Conservation (phyloP, 2,329 filamentous ascomycete species). For the Rhynchosporium graminicola region DNA sequence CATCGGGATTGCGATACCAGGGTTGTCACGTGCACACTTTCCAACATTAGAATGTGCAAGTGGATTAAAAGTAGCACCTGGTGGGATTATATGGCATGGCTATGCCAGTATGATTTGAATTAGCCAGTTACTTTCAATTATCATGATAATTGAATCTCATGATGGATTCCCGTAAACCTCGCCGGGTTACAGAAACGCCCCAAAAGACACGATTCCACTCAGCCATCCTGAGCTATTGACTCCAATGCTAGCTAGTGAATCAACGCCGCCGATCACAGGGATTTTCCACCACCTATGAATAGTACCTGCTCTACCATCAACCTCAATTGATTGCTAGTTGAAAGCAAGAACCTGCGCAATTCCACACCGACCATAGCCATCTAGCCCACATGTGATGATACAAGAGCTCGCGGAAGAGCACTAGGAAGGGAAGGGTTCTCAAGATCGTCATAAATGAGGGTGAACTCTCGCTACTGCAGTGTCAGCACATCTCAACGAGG, state of each 20-base stretch:
- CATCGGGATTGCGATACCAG: background rate
- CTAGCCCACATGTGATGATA: slow-evolving; percentile 19
- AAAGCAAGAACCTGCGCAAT: slow-evolving; percentile 2
- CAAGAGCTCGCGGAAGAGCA: slow-evolving; percentile 26
- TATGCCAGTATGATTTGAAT: too few relatives aligned
- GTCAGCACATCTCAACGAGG: slow-evolving; percentile 24
- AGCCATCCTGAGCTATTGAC: slow-evolving; percentile 22
- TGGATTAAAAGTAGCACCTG: background rate
- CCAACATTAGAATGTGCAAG: background rate
- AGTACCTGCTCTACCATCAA: background rate
- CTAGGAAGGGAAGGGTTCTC: slow-evolving; percentile 46
- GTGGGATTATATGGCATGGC: background rate
- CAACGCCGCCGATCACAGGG: slow-evolving; percentile 27
- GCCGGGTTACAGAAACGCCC: slow-evolving; percentile 26
- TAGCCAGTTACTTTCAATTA: slow-evolving; percentile 7
- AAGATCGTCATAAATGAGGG: slow-evolving; percentile 61
- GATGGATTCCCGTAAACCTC: slow-evolving; percentile 24
- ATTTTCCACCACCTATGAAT: slow-evolving; percentile 18
- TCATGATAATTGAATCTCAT: slow-evolving; percentile 22
- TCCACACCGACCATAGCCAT: background rate
- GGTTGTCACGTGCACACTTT: slow-evolving; percentile 9
- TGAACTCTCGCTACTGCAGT: slow-evolving; percentile 55
- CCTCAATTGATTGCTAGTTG: background rate
- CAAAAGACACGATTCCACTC: slow-evolving; percentile 21
- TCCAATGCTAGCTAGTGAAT: slow-evolving; percentile 20